Base-by-base conservation (phyloP, 2,329 filamentous ascomycete genomes). In the Talaromyces sp. region DNA sequence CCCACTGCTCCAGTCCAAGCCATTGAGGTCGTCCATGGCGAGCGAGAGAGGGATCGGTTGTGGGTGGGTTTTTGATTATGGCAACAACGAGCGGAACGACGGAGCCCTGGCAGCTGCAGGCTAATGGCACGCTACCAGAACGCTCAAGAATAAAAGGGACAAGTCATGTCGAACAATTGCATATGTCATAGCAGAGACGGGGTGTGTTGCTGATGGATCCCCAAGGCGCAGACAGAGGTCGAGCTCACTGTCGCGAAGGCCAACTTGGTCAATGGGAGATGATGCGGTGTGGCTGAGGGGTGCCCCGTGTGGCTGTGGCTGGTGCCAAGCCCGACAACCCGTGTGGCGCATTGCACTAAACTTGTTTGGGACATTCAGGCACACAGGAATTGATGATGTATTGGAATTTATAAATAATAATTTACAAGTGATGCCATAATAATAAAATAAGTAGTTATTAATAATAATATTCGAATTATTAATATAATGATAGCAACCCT, bases 1-100 rank as follows among this genome's bases (percentile, higher is more conserved):
- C 65, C 68, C 74, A 64, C 75, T 70, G 51, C 68, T 74, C 79
- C 79, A 82, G 66, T 73, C 76, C 66, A 81, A 68, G 58, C 79
- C 78, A 61, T 73, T 77, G 44, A 82, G 72, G 65, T 82, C 79
- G 57, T 82, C 79, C 79, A 82, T 82, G 10, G 59, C 40, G 57
- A 30, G 28, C 1, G 14, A 16, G 31, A 42, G 31, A n/a, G 33
- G 55, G 23, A 18, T 50, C 8, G 56, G 18, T 16, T 18, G 23
- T 8, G n/a, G 44, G 44, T 47, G 12, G 8, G 33, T 7, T 7
- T 36, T 42, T 12, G 12, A n/a, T 27, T n/a, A 18, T 27, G 10
- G 10, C 44, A 47, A 47, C 34, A 36, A 44, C 8, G 4, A 12
- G n/a, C 44, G 44, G 44, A 10, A 10, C 44, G n/a, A 47, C 5